Conservation (phyloP, 768 basidiomycete species). For the Boletus rubescentipes region DNA sequence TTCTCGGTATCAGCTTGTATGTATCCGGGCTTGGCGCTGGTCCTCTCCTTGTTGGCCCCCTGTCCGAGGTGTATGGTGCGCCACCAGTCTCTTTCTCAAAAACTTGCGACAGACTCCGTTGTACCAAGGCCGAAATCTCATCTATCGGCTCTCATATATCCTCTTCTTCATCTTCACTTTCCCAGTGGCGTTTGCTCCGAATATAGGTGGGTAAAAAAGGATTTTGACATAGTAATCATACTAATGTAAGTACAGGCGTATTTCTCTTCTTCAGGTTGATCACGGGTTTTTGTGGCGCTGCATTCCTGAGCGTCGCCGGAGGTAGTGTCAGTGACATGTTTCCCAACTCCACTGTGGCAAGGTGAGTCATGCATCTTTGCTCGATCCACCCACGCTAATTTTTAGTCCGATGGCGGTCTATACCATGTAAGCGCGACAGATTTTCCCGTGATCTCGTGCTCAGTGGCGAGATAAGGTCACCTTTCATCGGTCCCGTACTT, state of each 20-base stretch:
- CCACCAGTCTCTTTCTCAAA: not conserved
- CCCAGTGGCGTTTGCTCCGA: slow-evolving; percentile 71
- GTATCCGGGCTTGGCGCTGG: slow-evolving; percentile 38
- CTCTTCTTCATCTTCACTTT: slow-evolving; percentile 64
- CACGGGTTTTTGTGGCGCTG: slow-evolving; percentile 52
- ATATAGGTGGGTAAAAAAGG: slow-evolving; percentile 43
- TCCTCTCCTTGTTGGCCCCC: slow-evolving; percentile 40
- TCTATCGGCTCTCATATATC: slow-evolving; percentile 62
- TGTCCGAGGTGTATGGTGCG: slow-evolving; percentile 39
- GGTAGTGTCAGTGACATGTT: slow-evolving; percentile 62
- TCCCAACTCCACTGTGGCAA: slow-evolving; percentile 53
- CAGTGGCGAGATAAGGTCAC: slow-evolving; percentile 30
- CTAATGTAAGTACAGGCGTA: slow-evolving; percentile 39
- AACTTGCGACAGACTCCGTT: not conserved
- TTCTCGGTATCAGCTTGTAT: slow-evolving; percentile 48
- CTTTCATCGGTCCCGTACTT: slow-evolving; percentile 56
- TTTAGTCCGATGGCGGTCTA: slow-evolving; percentile 57
- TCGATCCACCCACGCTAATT: slow-evolving; percentile 6
- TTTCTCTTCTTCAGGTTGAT: slow-evolving; percentile 63
- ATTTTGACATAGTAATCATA: not conserved
- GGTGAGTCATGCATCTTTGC: slow-evolving; percentile 38
- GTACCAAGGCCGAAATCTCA: slow-evolving; percentile 54
- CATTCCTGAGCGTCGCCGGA: slow-evolving; percentile 63
- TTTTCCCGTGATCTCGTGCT: not conserved
- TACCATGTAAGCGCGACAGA: slow-evolving; percentile 33